Percentiles rank a stretch among this genome's conserved stretches.
phyloP scores from a whole-genome alignment of 495 filamentous ascomycete species.

The Neurospora sp. region DNA sequence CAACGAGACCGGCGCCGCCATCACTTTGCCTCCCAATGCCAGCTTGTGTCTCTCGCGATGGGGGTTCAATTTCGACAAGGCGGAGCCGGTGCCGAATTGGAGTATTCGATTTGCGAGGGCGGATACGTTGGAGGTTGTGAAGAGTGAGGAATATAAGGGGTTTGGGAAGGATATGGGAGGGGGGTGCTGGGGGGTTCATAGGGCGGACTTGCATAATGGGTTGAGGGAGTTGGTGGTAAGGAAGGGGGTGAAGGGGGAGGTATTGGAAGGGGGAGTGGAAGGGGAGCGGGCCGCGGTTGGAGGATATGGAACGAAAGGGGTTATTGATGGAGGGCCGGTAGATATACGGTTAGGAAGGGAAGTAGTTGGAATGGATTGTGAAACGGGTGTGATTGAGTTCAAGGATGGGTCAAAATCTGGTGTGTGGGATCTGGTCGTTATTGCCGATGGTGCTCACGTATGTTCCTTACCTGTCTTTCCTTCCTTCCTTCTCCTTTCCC shows the following conservation, averaged over 20 bases:
- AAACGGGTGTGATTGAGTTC: conserved; percentile 10
- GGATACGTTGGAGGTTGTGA: conserved; percentile 13
- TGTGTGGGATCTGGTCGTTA: conserved; percentile 13
- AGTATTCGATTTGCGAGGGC: conserved; percentile 21
- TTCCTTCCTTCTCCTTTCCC: neutral
- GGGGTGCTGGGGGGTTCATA: conserved; percentile 32
- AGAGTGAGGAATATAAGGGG: conserved; percentile 21
- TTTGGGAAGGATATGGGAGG: conserved; percentile 14
- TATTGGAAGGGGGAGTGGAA: neutral
- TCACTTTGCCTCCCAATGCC: conserved; percentile 42
- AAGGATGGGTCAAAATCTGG: conserved; percentile 7
- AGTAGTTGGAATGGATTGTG: conserved; percentile 16
- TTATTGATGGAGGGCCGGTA: conserved; percentile 14
- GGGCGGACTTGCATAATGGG: conserved; percentile 46
- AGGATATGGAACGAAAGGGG: neutral
- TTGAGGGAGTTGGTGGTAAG: conserved; percentile 32
- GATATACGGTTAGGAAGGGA: conserved; percentile 21
- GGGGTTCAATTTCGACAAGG: conserved; percentile 33
- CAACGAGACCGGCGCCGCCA: conserved; percentile 47
- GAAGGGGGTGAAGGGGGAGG: conserved; percentile 3
- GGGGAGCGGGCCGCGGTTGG: neutral
- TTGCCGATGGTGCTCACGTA: conserved; percentile 25
- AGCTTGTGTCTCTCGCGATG: conserved; percentile 31
- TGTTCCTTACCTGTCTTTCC: neutral
- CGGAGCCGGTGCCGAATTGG: conserved; percentile 21